Percentiles rank a stretch among this genome's conserved stretches.
phyloP scores from a whole-genome alignment of 208 protist genomes.

The Trypanosoma vivax region DNA sequence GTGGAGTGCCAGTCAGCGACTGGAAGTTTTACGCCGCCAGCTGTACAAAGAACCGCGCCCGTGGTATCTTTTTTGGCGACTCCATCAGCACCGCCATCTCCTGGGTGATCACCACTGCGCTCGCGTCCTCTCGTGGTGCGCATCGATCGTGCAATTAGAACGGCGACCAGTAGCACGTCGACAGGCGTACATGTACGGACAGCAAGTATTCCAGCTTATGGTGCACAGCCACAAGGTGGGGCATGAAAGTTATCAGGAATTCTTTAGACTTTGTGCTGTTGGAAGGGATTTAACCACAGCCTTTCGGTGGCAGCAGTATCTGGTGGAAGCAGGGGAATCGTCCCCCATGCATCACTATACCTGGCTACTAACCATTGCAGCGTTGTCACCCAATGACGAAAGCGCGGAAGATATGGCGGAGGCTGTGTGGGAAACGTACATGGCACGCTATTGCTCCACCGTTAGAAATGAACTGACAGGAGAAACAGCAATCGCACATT shows the following conservation, averaged over 20 bases:
- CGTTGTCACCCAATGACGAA: constrained; percentile 60
- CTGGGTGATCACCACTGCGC: constrained; percentile 77
- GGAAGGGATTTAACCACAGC: constrained; percentile 73
- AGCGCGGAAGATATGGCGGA: constrained; percentile 70
- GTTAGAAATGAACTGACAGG: constrained; percentile 7
- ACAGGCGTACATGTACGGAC: constrained; percentile 75
- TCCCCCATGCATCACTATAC: constrained; percentile 35
- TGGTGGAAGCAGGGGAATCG: constrained; percentile 45
- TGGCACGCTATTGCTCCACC: constrained; percentile 20
- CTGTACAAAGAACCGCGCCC: constrained; percentile 78
- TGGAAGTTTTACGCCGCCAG: constrained; percentile 50
- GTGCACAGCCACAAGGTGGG: constrained; percentile 70
- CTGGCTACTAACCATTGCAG: constrained; percentile 68
- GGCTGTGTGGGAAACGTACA: constrained; percentile 64
- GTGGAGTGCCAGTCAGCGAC: constrained; percentile 59
- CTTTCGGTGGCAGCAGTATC: constrained; percentile 82
- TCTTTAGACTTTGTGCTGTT: constrained; percentile 70
- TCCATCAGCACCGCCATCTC: constrained; percentile 65
- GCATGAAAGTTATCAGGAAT: constrained; percentile 48
- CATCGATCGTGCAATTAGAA: constrained; percentile 53
- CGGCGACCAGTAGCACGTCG: constrained; percentile 22
- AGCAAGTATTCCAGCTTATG: constrained; percentile 71
- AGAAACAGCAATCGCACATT: constrained; percentile 15
- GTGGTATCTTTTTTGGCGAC: constrained; percentile 67
- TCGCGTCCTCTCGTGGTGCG: constrained; percentile 71